Conservation (phyloP, 2,329 filamentous ascomycete genomes). For the Ophiostoma populinum region DNA sequence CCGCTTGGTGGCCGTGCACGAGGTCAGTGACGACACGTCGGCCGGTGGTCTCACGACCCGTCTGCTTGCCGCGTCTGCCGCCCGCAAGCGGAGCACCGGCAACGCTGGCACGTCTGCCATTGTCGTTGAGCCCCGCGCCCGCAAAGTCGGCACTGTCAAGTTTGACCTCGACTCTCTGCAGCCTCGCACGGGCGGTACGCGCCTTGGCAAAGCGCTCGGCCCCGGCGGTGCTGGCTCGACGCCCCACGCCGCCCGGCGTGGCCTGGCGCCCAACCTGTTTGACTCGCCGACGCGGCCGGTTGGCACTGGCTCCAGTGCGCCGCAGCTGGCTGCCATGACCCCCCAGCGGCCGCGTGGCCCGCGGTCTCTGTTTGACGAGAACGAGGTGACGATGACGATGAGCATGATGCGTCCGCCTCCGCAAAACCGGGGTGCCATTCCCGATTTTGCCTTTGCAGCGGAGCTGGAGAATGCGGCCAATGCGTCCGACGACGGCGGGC, state of each 20-base stretch:
- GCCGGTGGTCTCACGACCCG: conserved; percentile 20
- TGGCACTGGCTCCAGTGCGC: not conserved
- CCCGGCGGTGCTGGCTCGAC: not conserved
- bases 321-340: not conserved
- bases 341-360: not conserved
- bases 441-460: conserved; percentile 31
- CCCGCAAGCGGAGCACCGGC: conserved; percentile 17
- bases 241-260: conserved; percentile 8
- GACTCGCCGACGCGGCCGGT: conserved; percentile 2
- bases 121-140: conserved; percentile 32
- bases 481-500: conserved; percentile 27
- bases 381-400: conserved; percentile 14
- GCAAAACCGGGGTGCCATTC: conserved; percentile 7
- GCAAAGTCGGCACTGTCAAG: conserved; percentile 23
- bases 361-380: conserved; percentile 13
- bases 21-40: conserved; percentile 23
- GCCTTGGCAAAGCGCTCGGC: conserved; percentile 14
- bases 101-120: conserved; percentile 26
- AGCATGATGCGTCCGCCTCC: conserved; percentile 13
- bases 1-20: conserved; percentile 35
- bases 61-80: conserved; percentile 12
- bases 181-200: conserved; percentile 13
- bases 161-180: conserved; percentile 32
- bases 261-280: conserved; percentile 6
- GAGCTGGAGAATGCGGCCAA: conserved; percentile 37